A percentile compares a stretch with the other conserved stretches of the same genome.
Evolutionary conservation across 2,329 filamentous ascomycete genomes (phyloP).

Genomic region (Exophiala xenobiotica): DNA sequence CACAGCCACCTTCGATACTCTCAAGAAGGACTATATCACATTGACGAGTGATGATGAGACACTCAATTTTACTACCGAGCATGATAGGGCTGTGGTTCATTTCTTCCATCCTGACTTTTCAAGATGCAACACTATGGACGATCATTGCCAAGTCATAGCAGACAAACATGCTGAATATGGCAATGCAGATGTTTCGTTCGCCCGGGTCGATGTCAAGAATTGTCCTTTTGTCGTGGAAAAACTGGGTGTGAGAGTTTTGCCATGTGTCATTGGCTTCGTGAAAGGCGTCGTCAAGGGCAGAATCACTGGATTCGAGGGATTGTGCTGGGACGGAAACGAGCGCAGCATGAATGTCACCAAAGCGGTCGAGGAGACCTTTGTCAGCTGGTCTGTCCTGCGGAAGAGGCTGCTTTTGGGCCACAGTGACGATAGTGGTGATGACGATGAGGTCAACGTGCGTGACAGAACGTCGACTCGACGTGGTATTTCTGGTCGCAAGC

Average conservation of each 20-base stretch:
- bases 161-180: conserved; percentile 35
- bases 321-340: conserved; percentile 41
- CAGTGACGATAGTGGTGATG: conserved; percentile 26
- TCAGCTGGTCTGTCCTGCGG: conserved; percentile 40
- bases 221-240: conserved; percentile 51
- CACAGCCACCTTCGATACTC: conserved; percentile 17
- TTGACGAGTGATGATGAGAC: conserved; percentile 55
- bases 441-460: conserved; percentile 29
- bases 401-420: conserved; percentile 37
- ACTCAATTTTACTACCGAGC: conserved; percentile 60
- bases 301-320: conserved; percentile 50
- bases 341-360: conserved; percentile 42
- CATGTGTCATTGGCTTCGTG: conserved; percentile 51
- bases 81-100: conserved; percentile 59
- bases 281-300: conserved; percentile 47
- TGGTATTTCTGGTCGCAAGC: conserved; percentile 33
- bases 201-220: conserved; percentile 46
- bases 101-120: conserved; percentile 65
- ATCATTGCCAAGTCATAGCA: conserved; percentile 51
- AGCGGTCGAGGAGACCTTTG: conserved; percentile 44
- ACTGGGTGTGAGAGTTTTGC: conserved; percentile 46
- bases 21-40: conserved; percentile 37
- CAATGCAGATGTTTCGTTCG: conserved; percentile 42
- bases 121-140: conserved; percentile 62
- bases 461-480: conserved; percentile 32